phyloP scores from a whole-genome alignment of 2,329 filamentous ascomycete genomes.

The Colletotrichum magnum region DNA sequence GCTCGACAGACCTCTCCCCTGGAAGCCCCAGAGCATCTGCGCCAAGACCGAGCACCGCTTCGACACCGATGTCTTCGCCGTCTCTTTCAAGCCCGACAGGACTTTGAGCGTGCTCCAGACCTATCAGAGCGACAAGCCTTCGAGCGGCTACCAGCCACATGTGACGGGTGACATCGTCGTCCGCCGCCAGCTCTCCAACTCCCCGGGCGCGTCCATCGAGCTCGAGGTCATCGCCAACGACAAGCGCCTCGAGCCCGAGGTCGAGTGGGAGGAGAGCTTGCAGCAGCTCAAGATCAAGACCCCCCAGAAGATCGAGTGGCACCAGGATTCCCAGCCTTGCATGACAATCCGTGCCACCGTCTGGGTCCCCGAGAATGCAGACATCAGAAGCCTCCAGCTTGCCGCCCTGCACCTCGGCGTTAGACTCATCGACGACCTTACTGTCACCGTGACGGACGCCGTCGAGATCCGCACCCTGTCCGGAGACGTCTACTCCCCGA shows the following conservation, averaged over 20 bases:
- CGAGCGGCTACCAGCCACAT: slow-evolving; percentile 49
- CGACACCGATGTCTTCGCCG: slow-evolving; percentile 43
- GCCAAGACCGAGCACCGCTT: slow-evolving; percentile 45
- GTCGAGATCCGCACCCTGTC: slow-evolving; percentile 52
- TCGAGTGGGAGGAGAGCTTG: slow-evolving; percentile 49
- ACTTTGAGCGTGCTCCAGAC: slow-evolving; percentile 58
- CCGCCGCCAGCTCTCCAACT: slow-evolving; percentile 51
- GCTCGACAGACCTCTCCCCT: slow-evolving; percentile 19
- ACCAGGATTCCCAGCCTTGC: slow-evolving; percentile 54
- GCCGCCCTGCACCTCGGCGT: slow-evolving; percentile 56
- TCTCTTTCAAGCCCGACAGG: slow-evolving; percentile 53
- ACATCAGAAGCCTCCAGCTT: slow-evolving; percentile 55
- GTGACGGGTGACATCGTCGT: slow-evolving; percentile 63
- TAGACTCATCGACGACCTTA: slow-evolving; percentile 56
- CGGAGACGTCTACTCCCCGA: slow-evolving; percentile 56
- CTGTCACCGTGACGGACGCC: slow-evolving; percentile 49
- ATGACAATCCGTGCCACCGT: slow-evolving; percentile 63
- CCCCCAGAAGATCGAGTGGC: slow-evolving; percentile 52
- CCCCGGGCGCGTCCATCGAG: slow-evolving; percentile 55
- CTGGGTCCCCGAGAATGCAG: slow-evolving; percentile 58
- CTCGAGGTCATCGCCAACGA: slow-evolving; percentile 63
- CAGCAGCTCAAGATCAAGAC: slow-evolving; percentile 58
- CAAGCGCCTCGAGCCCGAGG: slow-evolving; percentile 52
- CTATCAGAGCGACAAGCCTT: slow-evolving; percentile 43
- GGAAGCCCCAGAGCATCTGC: slow-evolving; percentile 26